These are phyloP conservation scores for Eucalyptus coolabah DNA, from an alignment of 345 rosid species.

Conservation along the genomic window DNA sequence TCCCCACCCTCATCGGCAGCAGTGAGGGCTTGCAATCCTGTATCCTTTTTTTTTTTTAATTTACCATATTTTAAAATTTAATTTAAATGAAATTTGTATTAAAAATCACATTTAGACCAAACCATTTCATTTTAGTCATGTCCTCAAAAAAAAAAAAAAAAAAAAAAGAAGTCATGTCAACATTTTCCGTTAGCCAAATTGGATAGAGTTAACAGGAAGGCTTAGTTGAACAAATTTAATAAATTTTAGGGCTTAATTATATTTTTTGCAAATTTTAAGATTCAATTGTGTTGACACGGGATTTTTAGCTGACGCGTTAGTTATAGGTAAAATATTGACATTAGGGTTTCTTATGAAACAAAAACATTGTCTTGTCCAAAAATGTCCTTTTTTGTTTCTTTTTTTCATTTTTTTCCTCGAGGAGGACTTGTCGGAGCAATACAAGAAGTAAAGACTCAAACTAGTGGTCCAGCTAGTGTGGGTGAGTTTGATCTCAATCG, in stretches of 20 bases:
- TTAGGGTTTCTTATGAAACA: too few species aligned
- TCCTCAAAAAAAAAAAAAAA: neutral
- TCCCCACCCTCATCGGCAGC: neutral
- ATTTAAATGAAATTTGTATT: neutral
- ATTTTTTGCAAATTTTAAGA: too few species aligned
- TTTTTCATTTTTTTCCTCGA: too few species aligned
- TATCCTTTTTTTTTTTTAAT: too few species aligned
- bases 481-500: constrained; percentile 30
- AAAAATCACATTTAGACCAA: neutral
- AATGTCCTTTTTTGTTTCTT: too few species aligned
- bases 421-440: constrained; percentile 28
- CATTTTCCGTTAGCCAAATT: too few species aligned
- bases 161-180: too few species aligned
- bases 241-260: neutral
- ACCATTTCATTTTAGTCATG: neutral
- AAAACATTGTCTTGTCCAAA: too few species aligned
- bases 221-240: neutral
- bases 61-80: too few species aligned
- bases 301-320: too few species aligned
- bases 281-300: neutral
- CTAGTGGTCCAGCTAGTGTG: constrained; percentile 24
- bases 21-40: neutral
- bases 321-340: too few species aligned
- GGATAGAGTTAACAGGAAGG: too few species aligned
- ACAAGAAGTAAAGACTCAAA: constrained; percentile 13